phyloP scores from a whole-genome alignment of 1,284 basidiomycete species.

The Melampsora larici-populina region DNA sequence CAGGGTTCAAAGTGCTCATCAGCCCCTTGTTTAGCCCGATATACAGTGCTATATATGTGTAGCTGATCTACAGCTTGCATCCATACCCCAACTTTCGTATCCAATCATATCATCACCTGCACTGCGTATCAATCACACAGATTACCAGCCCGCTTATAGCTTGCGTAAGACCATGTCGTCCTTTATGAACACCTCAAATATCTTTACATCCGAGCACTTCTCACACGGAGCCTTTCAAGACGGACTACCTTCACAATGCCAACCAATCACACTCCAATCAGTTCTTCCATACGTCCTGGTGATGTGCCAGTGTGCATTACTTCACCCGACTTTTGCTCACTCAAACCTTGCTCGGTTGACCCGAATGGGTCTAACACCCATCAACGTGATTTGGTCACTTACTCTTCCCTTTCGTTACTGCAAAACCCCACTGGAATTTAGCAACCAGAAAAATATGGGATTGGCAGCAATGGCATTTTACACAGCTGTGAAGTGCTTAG shows the following conservation, averaged over 20 bases:
- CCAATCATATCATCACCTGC: no score
- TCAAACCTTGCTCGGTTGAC: not conserved
- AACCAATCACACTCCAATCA: not conserved
- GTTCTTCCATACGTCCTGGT: not conserved
- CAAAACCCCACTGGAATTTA: not conserved
- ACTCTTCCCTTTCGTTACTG: not conserved
- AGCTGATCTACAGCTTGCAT: no score
- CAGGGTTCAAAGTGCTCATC: no score
- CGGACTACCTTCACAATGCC: not conserved
- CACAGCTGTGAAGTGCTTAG: not conserved
- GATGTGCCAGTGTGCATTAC: not conserved
- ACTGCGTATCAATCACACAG: no score
- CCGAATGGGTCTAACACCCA: not conserved
- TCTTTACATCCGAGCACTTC: not conserved
- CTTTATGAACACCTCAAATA: not conserved
- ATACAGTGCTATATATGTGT: no score
- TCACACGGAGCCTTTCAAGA: not conserved
- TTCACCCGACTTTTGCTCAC: not conserved
- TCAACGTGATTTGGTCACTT: not conserved
- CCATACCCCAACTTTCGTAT: no score
- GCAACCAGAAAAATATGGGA: not conserved
- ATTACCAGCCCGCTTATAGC: no score
- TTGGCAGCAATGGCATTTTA: not conserved
- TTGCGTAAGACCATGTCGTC: no score
- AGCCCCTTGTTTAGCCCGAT: no score